phyloP scores from a whole-genome alignment of 176 grass and related monocot species.

The Typha latifolia region DNA sequence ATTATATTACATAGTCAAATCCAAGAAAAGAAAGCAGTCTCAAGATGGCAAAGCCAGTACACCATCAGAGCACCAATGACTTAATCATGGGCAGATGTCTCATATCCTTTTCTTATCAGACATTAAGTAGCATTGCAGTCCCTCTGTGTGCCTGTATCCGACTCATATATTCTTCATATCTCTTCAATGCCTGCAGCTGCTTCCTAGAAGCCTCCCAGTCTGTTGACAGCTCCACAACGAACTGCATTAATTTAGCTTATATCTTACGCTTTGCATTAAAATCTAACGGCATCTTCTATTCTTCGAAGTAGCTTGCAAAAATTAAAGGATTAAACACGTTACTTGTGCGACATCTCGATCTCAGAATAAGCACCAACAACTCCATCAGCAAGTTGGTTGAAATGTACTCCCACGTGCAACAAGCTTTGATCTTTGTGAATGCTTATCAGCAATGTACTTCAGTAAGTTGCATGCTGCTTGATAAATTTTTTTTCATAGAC shows the following conservation, averaged over 20 bases:
- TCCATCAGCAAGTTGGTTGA: not conserved
- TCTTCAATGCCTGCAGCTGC: not conserved
- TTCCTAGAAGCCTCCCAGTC: not conserved
- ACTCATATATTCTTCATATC: not conserved
- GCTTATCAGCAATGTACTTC: not conserved
- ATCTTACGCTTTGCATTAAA: not conserved
- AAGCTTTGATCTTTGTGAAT: not conserved
- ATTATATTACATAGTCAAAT: not conserved
- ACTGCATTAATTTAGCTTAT: not conserved
- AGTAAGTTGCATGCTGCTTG: not conserved
- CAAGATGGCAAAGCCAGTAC: not conserved
- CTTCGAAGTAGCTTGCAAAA: too few relatives aligned
- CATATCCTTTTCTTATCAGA: too few relatives aligned
- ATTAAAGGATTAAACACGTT: too few relatives aligned
- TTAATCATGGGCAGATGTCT: not conserved
- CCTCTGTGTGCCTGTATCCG: too few relatives aligned
- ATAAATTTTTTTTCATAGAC: not conserved
- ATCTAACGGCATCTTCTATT: not conserved
- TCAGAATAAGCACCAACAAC: not conserved
- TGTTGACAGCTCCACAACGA: not conserved
- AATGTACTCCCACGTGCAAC: not conserved
- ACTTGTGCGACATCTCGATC: not conserved
- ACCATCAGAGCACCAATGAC: not conserved
- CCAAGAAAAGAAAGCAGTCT: not conserved
- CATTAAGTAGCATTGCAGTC: too few relatives aligned